Conservation (phyloP, 2,329 filamentous ascomycete species). For the Hypoxylon sp. region DNA sequence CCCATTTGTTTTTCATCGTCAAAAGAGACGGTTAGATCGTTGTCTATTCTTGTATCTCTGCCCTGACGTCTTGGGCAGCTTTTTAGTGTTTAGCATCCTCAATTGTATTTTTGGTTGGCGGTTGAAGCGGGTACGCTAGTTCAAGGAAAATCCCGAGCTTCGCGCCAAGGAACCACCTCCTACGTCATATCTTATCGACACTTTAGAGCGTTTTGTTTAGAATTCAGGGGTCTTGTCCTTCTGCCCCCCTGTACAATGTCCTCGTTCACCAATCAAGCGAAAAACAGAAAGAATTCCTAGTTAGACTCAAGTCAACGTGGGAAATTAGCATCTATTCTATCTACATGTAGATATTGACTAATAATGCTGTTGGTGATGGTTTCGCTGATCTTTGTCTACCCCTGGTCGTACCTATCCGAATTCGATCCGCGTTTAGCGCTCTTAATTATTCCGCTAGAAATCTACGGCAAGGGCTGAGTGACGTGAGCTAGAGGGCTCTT, state of each 20-base stretch:
- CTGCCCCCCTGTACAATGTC: no score
- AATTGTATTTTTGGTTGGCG: slow-evolving; percentile 6
- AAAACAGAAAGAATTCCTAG: no score
- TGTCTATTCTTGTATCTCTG: no score
- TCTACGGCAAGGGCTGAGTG: background rate
- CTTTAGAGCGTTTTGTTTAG: background rate
- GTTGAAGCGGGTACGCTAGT: slow-evolving; percentile 21
- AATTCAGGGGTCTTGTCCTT: background rate
- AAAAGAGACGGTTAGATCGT: no score
- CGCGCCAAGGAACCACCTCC: slow-evolving; percentile 9
- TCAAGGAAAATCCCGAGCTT: slow-evolving; percentile 9
- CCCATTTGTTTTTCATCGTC: no score
- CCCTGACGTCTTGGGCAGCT: no score
- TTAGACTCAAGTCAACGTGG: no score
- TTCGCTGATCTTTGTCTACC: slow-evolving; percentile 16
- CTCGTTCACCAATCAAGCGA: no score
- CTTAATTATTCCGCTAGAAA: slow-evolving; percentile 11
- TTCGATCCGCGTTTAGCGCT: slow-evolving; percentile 21
- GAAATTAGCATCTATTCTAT: no score
- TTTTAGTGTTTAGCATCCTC: no score
- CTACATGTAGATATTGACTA: no score
- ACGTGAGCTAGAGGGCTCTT: background rate
- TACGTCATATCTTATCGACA: slow-evolving; percentile 32
- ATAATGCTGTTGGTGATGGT: background rate
- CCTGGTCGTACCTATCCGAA: background rate